Evolutionary conservation across 2,329 filamentous ascomycete genomes (phyloP).

Genomic region (Ceratocystis eucalypticola): DNA sequence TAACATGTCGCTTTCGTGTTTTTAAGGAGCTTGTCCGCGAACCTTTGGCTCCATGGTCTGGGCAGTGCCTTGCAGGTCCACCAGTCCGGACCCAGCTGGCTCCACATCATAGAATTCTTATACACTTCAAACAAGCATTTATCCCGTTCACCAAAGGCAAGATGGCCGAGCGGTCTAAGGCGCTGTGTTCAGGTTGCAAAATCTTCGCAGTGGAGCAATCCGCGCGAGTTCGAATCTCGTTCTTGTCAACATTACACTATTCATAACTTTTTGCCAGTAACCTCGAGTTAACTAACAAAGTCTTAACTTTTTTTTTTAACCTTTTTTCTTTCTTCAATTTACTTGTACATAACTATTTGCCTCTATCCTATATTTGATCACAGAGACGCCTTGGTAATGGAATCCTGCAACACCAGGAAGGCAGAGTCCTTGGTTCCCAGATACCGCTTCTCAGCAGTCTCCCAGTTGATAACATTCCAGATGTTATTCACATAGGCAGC

Average conservation of each 20-base stretch:
- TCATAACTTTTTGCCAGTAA: background rate
- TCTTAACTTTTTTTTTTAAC: background rate
- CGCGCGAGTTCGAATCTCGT: constrained; percentile 15
- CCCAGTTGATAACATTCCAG: constrained; percentile 70
- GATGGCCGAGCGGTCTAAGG: constrained; percentile 18
- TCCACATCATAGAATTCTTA: too few species aligned
- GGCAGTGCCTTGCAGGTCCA: too few species aligned
- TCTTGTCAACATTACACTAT: background rate
- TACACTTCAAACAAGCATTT: background rate
- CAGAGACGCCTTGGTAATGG: constrained; percentile 25
- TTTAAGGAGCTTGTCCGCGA: too few species aligned
- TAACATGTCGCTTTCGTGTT: too few species aligned
- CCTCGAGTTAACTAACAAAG: background rate
- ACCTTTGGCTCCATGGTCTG: too few species aligned
- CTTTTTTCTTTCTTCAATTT: background rate
- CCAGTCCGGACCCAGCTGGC: too few species aligned
- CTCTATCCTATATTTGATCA: too few species aligned
- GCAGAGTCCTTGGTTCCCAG: constrained; percentile 34
- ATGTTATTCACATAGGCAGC: constrained; percentile 62
- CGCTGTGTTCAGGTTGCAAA: constrained; percentile 17
- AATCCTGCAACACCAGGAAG: constrained; percentile 33
- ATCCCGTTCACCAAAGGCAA: constrained; percentile 4
- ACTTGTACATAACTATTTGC: background rate
- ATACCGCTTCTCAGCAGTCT: constrained; percentile 52
- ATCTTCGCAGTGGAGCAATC: constrained; percentile 15